These are phyloP conservation scores for Glycyrrhiza uralensis DNA, from an alignment of 306 rosid species.

Conservation along the genomic window DNA sequence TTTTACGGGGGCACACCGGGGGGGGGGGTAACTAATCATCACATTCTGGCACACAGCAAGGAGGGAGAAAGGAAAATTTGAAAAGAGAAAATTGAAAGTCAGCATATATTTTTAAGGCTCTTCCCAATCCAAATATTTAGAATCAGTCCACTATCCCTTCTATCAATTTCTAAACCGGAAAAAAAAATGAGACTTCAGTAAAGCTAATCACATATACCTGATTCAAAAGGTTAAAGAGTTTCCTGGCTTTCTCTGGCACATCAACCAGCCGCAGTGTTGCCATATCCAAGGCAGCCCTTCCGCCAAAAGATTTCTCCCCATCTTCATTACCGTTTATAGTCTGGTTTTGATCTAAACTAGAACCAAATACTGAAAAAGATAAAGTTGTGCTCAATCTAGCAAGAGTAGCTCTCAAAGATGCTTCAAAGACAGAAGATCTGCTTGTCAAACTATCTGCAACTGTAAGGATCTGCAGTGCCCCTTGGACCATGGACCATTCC, in stretches of 20 bases:
- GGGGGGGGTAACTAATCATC: too few species aligned
- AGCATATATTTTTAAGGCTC: neutral
- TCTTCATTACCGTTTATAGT: constrained; percentile 41
- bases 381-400: constrained; percentile 89
- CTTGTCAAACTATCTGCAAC: constrained; percentile 95
- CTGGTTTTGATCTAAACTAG: constrained; percentile 72
- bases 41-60: too few species aligned
- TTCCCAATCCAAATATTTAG: neutral
- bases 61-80: neutral
- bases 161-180: constrained; percentile 5
- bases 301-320: constrained; percentile 59
- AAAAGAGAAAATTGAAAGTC: neutral
- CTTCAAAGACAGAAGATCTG: constrained; percentile 98
- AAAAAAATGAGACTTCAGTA: neutral
- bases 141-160: constrained; percentile 18
- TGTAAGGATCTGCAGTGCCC: constrained; percentile 94
- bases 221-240: constrained; percentile 85
- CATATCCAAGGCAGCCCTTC: constrained; percentile 95
- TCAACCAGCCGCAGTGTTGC: constrained; percentile 82
- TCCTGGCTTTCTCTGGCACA: constrained; percentile 84
- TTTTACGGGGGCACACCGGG: neutral
- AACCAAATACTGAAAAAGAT: constrained; percentile 81
- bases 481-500: constrained; percentile 99
- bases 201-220: constrained; percentile 53
- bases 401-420: constrained; percentile 90